These are phyloP conservation scores for Hirsutella minnesotensis DNA, from an alignment of 2,329 filamentous ascomycete species.

Conservation along the genomic window DNA sequence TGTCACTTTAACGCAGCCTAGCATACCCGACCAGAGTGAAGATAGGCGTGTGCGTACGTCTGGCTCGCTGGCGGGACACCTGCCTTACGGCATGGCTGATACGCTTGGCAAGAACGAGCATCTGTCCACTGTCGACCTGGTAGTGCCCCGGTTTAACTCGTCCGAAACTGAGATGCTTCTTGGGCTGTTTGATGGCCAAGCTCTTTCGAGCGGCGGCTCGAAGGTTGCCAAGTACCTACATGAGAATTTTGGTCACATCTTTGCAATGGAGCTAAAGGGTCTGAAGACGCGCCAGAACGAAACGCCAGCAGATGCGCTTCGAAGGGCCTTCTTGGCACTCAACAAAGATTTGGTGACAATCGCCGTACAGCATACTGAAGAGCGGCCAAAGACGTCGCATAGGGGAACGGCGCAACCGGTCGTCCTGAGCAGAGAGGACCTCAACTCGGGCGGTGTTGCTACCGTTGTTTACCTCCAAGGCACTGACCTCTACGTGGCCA, in stretches of 20 bases:
- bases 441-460: conserved; percentile 81
- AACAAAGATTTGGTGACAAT: conserved; percentile 91
- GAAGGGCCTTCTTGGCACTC: conserved; percentile 74
- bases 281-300: conserved; percentile 58
- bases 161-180: conserved; percentile 82
- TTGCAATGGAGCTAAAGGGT: conserved; percentile 68
- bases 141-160: conserved; percentile 83
- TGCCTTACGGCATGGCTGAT: conserved; percentile 97
- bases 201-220: conserved; percentile 78
- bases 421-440: conserved; percentile 76
- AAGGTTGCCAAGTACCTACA: conserved; percentile 95
- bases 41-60: conserved; percentile 94
- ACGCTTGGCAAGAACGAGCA: conserved; percentile 89
- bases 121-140: conserved; percentile 87
- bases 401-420: conserved; percentile 62
- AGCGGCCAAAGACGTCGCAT: conserved; percentile 53
- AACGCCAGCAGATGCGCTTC: conserved; percentile 68
- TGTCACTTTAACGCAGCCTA: conserved; percentile 86
- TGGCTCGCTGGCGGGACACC: conserved; percentile 78
- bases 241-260: conserved; percentile 84
- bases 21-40: conserved; percentile 88
- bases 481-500: conserved; percentile 86
- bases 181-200: conserved; percentile 92
- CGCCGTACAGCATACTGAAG: conserved; percentile 69
- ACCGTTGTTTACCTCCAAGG: conserved; percentile 84